phyloP scores from a whole-genome alignment of 306 rosid species.

The Dalbergia cochinchinensis region DNA sequence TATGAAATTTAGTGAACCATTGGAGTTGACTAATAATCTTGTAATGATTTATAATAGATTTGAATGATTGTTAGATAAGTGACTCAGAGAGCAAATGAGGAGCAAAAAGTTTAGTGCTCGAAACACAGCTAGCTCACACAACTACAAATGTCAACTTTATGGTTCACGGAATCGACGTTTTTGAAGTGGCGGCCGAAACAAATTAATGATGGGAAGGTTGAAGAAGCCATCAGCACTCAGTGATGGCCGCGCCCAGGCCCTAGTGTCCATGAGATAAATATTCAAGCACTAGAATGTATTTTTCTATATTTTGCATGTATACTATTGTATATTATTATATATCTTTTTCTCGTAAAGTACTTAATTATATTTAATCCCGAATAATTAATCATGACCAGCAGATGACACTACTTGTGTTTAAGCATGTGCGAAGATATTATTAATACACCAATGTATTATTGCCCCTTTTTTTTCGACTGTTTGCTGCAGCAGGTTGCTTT shows the following conservation, averaged over 20 bases:
- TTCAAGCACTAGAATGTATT: neutral
- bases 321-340: no score
- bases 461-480: no score
- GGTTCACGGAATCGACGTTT: neutral
- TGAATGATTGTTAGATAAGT: constrained; percentile 18
- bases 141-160: neutral
- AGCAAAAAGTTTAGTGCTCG: neutral
- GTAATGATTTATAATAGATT: neutral
- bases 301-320: neutral
- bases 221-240: neutral
- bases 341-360: no score
- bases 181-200: neutral
- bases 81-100: neutral
- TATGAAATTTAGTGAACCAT: neutral
- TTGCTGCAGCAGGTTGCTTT: neutral
- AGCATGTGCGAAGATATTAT: neutral
- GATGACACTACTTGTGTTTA: neutral
- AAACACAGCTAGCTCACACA: neutral
- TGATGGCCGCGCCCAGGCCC: neutral
- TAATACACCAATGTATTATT: no score
- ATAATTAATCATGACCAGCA: neutral
- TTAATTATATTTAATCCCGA: neutral
- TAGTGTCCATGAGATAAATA: neutral
- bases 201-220: neutral
- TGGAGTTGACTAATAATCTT: constrained; percentile 9